Conservation (phyloP, 2,329 filamentous ascomycete genomes). For the Curvularia eragrostidis region DNA sequence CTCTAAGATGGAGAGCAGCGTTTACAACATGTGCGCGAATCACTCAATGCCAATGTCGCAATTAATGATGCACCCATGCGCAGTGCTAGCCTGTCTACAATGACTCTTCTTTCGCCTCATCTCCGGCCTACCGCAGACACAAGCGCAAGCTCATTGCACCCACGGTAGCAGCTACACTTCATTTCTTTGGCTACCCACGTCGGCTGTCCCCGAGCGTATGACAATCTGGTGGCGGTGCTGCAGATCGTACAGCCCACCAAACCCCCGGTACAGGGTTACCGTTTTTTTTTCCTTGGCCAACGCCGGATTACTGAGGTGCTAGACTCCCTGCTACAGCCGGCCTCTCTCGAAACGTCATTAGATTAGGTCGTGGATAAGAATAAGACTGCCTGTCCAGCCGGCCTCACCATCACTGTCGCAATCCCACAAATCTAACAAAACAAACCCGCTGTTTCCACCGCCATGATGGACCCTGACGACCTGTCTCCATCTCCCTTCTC, state of each 20-base stretch:
- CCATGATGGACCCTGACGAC: conserved; percentile 21
- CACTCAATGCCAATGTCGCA: conserved; percentile 5
- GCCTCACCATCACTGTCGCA: conserved; percentile 1
- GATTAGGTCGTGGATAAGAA: background rate
- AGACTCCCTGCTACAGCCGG: conserved; percentile 4
- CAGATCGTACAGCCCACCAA: conserved; percentile 13
- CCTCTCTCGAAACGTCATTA: conserved; percentile 5
- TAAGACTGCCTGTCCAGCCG: conserved; percentile 3
- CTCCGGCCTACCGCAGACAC: background rate
- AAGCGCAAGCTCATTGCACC: conserved; percentile 13
- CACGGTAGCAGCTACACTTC: background rate
- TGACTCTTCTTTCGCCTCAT: background rate
- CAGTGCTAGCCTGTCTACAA: conserved; percentile 2
- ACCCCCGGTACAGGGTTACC: conserved; percentile 12
- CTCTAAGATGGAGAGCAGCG: conserved; percentile 7
- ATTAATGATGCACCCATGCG: background rate
- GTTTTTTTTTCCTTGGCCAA: conserved; percentile 6
- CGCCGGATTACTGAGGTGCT: conserved; percentile 11
- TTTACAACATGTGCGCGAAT: conserved; percentile 4
- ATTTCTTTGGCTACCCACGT: conserved; percentile 11
- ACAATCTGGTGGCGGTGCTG: conserved; percentile 25
- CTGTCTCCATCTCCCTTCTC: conserved; percentile 18
- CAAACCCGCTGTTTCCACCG: conserved; percentile 3
- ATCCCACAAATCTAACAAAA: background rate
- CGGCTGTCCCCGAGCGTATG: conserved; percentile 12